Evolutionary conservation across 2,329 filamentous ascomycete species (phyloP), one percentile per base, ranked within the genome.

Genomic region (Scolecobasidium constrictum): DNA sequence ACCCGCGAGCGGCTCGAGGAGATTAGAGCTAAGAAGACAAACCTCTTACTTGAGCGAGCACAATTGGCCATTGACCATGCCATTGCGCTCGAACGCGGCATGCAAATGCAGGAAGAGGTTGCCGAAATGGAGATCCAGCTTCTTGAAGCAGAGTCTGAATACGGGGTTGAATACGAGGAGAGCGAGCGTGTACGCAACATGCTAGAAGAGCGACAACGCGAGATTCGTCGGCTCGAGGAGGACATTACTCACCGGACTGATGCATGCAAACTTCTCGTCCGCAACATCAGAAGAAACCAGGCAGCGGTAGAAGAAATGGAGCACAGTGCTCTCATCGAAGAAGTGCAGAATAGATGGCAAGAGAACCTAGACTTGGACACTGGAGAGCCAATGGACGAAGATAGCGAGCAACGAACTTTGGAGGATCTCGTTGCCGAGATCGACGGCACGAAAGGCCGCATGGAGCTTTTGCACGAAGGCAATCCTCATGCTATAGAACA

Each of bases 91-190:
- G 26, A 31, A 31, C 26, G 26, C 9, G n/a, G 26, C 26, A 31
- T 31, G 26, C 26, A 35, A 22, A 15, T 42, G 16, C 77, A 83
- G 41, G 70, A 80, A 36, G 72, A 73, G 12, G 63, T 86, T 9
- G 61, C 88, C 13, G 78, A 88, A 52, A 77, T 75, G 2, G 74
- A 84, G 50, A 70, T 95, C 35, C 71, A 78, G 47, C 65, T 75
- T 1, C 73, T 93, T 21, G 92, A 98, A 65, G 88, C 86, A 1
- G 60, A 69, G n/a, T 95, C 87, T 0, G 92, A 98, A 53, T 61
- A 83, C 3, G 69, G 77, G 35, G 74, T 75, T 4, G 67, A 95
- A n/a, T 74, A 76, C 52, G 65, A 67, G 13, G 78, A 79, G 45
- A 86, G 86, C 51, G 52, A 59, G 6, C 68, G 75, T 38, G 75